Evolutionary conservation across 305 asterid species (phyloP).

Genomic region (Solanum hybrid): DNA sequence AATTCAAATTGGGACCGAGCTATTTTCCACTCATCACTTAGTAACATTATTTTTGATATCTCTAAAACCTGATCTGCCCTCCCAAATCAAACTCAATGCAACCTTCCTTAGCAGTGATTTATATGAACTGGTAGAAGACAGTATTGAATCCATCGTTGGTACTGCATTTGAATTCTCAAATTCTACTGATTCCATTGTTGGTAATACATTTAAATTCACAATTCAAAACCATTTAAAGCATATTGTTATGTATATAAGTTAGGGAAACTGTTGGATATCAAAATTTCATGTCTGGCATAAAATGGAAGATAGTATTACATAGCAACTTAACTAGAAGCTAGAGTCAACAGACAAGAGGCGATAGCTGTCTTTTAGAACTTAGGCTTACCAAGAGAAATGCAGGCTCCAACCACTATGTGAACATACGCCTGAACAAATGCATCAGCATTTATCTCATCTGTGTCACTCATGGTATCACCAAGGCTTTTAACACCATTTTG

Average conservation of each 20-base stretch:
- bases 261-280: not conserved
- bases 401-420: slow-evolving; percentile 81
- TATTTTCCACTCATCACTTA: not conserved
- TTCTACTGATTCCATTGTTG: not conserved
- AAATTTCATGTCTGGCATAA: not conserved
- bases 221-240: not conserved
- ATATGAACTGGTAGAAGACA: not conserved
- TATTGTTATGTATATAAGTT: not conserved
- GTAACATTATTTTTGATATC: not conserved
- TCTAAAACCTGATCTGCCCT: not conserved
- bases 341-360: not conserved
- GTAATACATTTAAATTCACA: not conserved
- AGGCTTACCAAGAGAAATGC: slow-evolving; percentile 74
- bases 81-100: not conserved
- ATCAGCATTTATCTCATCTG: slow-evolving; percentile 64
- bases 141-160: not conserved
- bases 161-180: not conserved
- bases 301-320: not conserved
- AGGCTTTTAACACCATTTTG: slow-evolving; percentile 45
- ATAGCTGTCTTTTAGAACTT: not conserved
- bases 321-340: not conserved
- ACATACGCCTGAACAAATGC: slow-evolving; percentile 82
- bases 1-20: not conserved
- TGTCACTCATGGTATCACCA: slow-evolving; percentile 59
- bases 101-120: not conserved